Percentiles rank a stretch among this genome's conserved stretches.
Conservation (phyloP, 116 monocot genomes). For the Cymodocea nodosa region DNA sequence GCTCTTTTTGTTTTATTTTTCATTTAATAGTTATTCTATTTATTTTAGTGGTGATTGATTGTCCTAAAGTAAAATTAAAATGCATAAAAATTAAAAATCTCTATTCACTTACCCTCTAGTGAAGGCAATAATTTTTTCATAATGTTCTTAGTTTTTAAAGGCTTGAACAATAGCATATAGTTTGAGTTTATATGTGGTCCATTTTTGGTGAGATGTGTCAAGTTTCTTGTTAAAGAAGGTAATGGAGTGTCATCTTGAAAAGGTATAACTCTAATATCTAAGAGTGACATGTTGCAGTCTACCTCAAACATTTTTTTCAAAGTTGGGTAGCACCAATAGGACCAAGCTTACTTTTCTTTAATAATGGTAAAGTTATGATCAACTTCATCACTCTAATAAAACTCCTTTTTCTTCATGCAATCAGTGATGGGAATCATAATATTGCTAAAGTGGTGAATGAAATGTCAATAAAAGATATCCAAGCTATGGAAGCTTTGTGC, state of each 20-base stretch:
- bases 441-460: conserved; percentile 2
- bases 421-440: background rate
- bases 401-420: background rate
- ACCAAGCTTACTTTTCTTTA: background rate
- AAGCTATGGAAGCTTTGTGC: conserved; percentile 5
- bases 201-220: background rate
- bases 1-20: no score
- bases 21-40: no score
- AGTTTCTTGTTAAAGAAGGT: conserved; percentile 8
- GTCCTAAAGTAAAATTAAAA: no score
- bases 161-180: conserved; percentile 4
- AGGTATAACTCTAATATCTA: background rate
- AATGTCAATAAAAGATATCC: conserved; percentile 3
- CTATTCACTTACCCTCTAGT: no score
- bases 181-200: conserved; percentile 5
- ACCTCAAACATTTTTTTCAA: background rate
- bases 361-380: background rate
- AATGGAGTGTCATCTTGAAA: background rate
- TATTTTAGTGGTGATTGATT: no score
- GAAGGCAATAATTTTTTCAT: no score
- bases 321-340: background rate
- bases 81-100: no score
- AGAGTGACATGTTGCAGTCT: background rate
- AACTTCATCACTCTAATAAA: background rate
- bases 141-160: conserved; percentile 2